Percentiles rank a stretch among this genome's conserved stretches.
phyloP scores from a whole-genome alignment of 306 rosid genomes.

The Abrus pulchellus region DNA sequence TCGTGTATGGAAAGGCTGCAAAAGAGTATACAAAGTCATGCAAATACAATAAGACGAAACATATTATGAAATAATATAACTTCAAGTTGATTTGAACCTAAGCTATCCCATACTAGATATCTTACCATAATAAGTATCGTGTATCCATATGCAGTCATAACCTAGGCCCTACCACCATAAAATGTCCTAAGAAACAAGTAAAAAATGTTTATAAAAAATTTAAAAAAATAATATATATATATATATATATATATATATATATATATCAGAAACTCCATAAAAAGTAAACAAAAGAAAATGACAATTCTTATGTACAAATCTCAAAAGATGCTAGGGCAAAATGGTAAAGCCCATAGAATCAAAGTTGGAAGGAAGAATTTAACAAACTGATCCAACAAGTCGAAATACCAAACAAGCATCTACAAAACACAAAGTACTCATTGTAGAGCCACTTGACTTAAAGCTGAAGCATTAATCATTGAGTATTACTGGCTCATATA shows the following conservation, averaged over 20 bases:
- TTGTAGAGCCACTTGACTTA: slow-evolving; percentile 27
- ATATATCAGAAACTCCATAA: slow-evolving; percentile 4
- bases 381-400: slow-evolving; percentile 14
- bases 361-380: slow-evolving; percentile 7
- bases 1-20: slow-evolving; percentile 96
- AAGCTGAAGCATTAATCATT: slow-evolving; percentile 18
- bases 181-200: slow-evolving; percentile 28
- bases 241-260: neutral
- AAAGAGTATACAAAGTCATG: slow-evolving; percentile 43
- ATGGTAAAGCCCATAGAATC: slow-evolving; percentile 26
- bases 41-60: neutral
- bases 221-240: too few species aligned
- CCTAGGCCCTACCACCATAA: slow-evolving; percentile 32
- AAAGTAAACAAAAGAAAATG: slow-evolving; percentile 2
- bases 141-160: slow-evolving; percentile 40
- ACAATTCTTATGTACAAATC: slow-evolving; percentile 23
- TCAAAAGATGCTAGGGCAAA: neutral
- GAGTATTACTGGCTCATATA: slow-evolving; percentile 12
- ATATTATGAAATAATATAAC: neutral
- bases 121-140: slow-evolving; percentile 11
- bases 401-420: slow-evolving; percentile 2
- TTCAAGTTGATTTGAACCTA: slow-evolving; percentile 40
- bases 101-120: slow-evolving; percentile 13
- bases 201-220: slow-evolving; percentile 14
- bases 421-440: slow-evolving; percentile 1